Evolutionary conservation across 441 rosid species (phyloP).

Genomic region (Eruca vesicaria): DNA sequence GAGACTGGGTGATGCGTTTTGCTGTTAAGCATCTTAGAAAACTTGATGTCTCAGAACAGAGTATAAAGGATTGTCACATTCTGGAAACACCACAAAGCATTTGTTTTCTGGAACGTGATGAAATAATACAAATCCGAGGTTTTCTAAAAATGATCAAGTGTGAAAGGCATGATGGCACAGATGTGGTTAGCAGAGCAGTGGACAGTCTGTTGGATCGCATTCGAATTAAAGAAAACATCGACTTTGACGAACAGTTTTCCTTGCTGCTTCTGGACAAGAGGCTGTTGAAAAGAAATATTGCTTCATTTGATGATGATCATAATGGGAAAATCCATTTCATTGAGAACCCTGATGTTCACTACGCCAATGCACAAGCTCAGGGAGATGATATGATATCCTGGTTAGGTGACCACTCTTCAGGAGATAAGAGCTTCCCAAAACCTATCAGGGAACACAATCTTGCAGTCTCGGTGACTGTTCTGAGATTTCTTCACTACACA

Average conservation of each 20-base stretch:
- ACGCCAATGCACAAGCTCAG: slow-evolving; percentile 2
- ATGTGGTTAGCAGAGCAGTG: slow-evolving; percentile 12
- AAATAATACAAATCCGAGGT: not conserved
- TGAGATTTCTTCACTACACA: slow-evolving; percentile 12
- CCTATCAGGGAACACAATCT: slow-evolving; percentile 11
- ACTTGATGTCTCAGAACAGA: not conserved
- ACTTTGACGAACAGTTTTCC: not conserved
- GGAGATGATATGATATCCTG: slow-evolving; percentile 23
- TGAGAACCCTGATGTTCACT: not conserved
- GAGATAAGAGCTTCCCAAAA: not conserved
- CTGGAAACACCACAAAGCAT: slow-evolving; percentile 20
- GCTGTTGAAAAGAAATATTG: slow-evolving; percentile 8
- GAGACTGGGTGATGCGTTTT: slow-evolving; percentile 18
- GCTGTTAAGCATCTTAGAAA: not conserved
- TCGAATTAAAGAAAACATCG: not conserved
- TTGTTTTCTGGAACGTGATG: slow-evolving; percentile 13
- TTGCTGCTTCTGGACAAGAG: slow-evolving; percentile 17
- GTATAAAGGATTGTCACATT: not conserved
- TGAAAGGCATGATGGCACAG: slow-evolving; percentile 18
- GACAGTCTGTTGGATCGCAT: not conserved
- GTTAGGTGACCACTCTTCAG: slow-evolving; percentile 14
- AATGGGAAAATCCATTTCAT: not conserved
- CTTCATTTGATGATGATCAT: not conserved
- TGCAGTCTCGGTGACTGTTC: slow-evolving; percentile 6
- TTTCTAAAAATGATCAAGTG: not conserved